Base-by-base conservation (phyloP, 108 stramenopile genomes). In the Aurantiochytrium sp. region DNA sequence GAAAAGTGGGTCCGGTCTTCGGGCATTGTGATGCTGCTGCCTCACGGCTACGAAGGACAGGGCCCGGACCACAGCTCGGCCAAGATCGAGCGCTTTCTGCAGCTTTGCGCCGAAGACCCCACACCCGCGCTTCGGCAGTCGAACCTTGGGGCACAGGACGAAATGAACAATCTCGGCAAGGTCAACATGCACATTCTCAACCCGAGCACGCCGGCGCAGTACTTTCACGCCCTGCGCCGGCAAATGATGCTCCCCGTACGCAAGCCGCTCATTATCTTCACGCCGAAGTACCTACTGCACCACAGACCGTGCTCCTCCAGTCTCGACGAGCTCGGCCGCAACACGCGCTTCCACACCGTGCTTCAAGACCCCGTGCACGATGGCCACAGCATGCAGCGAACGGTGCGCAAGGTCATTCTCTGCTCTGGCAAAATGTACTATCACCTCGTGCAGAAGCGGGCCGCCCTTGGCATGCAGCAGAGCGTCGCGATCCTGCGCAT, bases 201-300 rank as follows among this genome's bases (percentile, higher is more conserved):
- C 17, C 73, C 88, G 17, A 55, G 68, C 55, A 88, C 88, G 0
- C 98, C 99, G 4, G 99, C 99, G 50, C 98, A 98, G 90, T 99
- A 98, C 92, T 99, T 97, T 93, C 99, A 99, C 91, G 95, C 94
- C 87, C 95, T 99, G 68, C 95, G 99, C 54, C 94, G 99, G 55
- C 99, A 99, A 93, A 94, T 97, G 34, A 97, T 97, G 90, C 96
- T 98, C 39, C 97, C 97, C 85, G 98, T 98, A 96, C 96, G 99
- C 89, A 99, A 99, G 92, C 98, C 99, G 12, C 92, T 99, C 87
- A 92, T 99, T 85, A 96, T 99, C 31, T 94, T 96, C 31, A 92
- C 98, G 53, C 98, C 99, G 36, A 99, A 99, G 95, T 97, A 95
- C 88, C 93, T 99, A 59, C 91, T 99, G 68, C 94, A 98, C 55